Evolutionary conservation across 2,329 filamentous ascomycete genomes (phyloP), one percentile per base, ranked within the genome.

Genomic region (Colletotrichum somersetense): DNA sequence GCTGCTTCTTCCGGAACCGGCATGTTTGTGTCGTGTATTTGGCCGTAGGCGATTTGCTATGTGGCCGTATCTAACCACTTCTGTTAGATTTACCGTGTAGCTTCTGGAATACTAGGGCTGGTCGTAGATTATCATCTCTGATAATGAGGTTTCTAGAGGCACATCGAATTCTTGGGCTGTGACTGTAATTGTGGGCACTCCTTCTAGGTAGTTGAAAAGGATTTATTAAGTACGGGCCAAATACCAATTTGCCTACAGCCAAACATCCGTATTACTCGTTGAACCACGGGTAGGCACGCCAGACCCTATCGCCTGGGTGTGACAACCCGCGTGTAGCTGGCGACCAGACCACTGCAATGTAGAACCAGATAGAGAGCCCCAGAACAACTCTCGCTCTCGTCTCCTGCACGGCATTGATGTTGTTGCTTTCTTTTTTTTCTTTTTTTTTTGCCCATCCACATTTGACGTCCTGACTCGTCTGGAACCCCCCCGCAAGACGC

Each of bases 1-100:
- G 30, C 33, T 72, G 20, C 66, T 70, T n/a, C 6, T 56, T 61
- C 23, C 59, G 38, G 55, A 23, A 14, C 18, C n/a, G 44, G 50
- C 30, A 8, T 35, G 18, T 42, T 14, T 14, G 12, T 44, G 40
- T 35, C 42, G n/a, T 23, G 26, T 42, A n/a, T 23, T 46, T 20
- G 38, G 38, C 38, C 38, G 38, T 14, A 40, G 38, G 38, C 4
- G 11, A 40, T 14, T 14, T 12, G 38, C 35, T 35, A 10, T 35
- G 6, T 35, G 6, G 35, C 35, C 35, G 10, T 35, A 35, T 35
- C 35, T 10, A 42, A 18, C 40, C 40, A 16, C 40, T 42, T 42
- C 16, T 14, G 40, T 42, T 3, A 1, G 40, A 14, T 42, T 18
- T 42, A 42, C 40, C 40, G 16, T 12, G 38, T 4, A 40, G 4